Evolutionary conservation across 2,329 filamentous ascomycete genomes (phyloP).

Genomic region (Exutisphaerella laricina): DNA sequence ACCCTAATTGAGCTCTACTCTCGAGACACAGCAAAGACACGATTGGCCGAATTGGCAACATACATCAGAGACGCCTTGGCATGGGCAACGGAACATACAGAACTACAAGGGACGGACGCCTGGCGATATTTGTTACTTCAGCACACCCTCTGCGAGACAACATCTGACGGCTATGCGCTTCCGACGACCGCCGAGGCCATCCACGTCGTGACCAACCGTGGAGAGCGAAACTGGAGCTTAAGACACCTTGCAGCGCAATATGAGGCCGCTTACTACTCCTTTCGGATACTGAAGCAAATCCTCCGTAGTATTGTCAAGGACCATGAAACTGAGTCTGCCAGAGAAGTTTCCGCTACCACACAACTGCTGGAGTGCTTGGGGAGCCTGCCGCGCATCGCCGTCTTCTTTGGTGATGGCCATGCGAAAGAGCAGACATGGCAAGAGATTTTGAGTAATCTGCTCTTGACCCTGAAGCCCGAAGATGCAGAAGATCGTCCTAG

Average conservation of each 20-base stretch:
- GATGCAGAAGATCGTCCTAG: constrained; percentile 46
- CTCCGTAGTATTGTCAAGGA: constrained; percentile 28
- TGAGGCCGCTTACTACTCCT: constrained; percentile 40
- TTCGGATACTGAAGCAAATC: constrained; percentile 40
- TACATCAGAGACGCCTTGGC: constrained; percentile 6
- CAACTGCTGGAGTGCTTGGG: constrained; percentile 8
- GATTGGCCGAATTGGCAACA: constrained; percentile 1
- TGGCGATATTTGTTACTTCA: constrained; percentile 23
- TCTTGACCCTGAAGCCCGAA: constrained; percentile 7
- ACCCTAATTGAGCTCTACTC: constrained; percentile 11
- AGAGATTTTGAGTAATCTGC: constrained; percentile 3
- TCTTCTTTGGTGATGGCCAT: constrained; percentile 14
- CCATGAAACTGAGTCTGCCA: constrained; percentile 50
- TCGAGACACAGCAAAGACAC: background rate
- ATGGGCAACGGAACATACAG: constrained; percentile 1
- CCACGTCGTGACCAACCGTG: constrained; percentile 28
- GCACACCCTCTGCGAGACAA: constrained; percentile 14
- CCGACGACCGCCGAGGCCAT: constrained; percentile 20
- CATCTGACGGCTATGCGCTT: constrained; percentile 12
- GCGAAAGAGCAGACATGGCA: constrained; percentile 15
- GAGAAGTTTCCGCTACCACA: constrained; percentile 54
- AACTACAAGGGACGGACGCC: constrained; percentile 4
- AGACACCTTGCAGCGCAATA: constrained; percentile 38
- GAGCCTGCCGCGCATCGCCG: constrained; percentile 19
- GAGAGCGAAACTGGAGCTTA: constrained; percentile 35